Conservation (phyloP, 2,329 filamentous ascomycete species). For the Fusarium illudens region DNA sequence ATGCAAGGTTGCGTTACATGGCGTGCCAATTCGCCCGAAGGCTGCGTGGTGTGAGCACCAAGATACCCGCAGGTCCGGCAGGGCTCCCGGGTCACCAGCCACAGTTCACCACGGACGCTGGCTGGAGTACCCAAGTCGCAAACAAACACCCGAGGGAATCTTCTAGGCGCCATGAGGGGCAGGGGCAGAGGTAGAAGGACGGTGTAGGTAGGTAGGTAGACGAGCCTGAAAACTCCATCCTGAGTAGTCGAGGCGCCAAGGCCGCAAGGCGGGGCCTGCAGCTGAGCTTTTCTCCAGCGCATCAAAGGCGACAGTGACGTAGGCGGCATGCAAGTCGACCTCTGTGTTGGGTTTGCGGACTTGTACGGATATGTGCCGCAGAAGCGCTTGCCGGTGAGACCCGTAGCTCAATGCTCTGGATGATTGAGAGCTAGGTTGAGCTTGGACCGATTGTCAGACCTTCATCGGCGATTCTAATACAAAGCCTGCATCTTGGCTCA, state of each 20-base stretch:
- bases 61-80: slow-evolving; percentile 19
- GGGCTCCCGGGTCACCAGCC: slow-evolving; percentile 20
- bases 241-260: neutral
- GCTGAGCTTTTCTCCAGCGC: neutral
- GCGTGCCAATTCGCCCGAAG: slow-evolving; percentile 23
- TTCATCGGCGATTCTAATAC: slow-evolving; percentile 5
- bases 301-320: slow-evolving; percentile 8
- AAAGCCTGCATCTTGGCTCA: slow-evolving; percentile 10
- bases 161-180: neutral
- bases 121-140: neutral
- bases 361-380: neutral
- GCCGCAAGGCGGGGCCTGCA: neutral
- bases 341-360: neutral
- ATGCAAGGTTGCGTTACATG: slow-evolving; percentile 28
- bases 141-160: neutral
- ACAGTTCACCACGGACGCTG: slow-evolving; percentile 9
- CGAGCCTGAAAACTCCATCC: neutral
- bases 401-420: neutral
- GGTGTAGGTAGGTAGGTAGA: neutral
- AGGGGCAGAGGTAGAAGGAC: neutral
- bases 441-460: slow-evolving; percentile 5
- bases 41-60: slow-evolving; percentile 27
- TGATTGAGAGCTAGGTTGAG: neutral
- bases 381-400: slow-evolving; percentile 2
- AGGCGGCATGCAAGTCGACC: slow-evolving; percentile 1